Evolutionary conservation across 2,329 filamentous ascomycete genomes (phyloP).

Genomic region (Paracamarosporium sp.): DNA sequence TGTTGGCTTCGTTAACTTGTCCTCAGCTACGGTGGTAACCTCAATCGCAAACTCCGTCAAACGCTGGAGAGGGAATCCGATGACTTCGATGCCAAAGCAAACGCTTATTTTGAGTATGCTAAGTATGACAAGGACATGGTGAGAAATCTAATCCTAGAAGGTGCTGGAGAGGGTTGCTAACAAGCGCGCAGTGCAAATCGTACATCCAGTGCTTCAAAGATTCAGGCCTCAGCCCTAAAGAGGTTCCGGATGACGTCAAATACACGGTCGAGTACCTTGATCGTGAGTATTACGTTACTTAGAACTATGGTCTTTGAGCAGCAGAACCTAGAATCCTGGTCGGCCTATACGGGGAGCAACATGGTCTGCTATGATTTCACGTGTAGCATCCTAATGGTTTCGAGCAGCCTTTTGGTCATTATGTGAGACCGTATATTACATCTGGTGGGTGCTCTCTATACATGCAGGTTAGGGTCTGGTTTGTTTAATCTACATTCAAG

Average conservation of each 20-base stretch:
- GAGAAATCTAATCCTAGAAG: not conserved
- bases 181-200: conserved; percentile 20
- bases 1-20: not conserved
- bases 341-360: too few relatives aligned
- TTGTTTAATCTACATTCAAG: too few relatives aligned
- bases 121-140: conserved; percentile 29
- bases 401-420: too few relatives aligned
- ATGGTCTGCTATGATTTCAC: too few relatives aligned
- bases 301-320: not conserved
- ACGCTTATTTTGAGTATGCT: conserved; percentile 31
- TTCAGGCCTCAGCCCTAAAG: not conserved
- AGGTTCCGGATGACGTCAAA: conserved; percentile 21
- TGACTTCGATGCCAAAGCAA: conserved; percentile 22
- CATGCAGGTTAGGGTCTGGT: too few relatives aligned
- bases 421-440: too few relatives aligned
- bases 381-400: too few relatives aligned
- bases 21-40: conserved; percentile 27
- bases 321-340: not conserved
- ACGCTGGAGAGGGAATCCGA: conserved; percentile 13
- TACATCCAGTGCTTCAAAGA: conserved; percentile 21
- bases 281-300: conserved; percentile 31
- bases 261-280: conserved; percentile 24
- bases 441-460: too few relatives aligned
- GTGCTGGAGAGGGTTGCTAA: not conserved
- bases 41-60: conserved; percentile 20